These are phyloP conservation scores for Calophaca sinica DNA, from an alignment of 306 rosid genomes.

Conservation along the genomic window DNA sequence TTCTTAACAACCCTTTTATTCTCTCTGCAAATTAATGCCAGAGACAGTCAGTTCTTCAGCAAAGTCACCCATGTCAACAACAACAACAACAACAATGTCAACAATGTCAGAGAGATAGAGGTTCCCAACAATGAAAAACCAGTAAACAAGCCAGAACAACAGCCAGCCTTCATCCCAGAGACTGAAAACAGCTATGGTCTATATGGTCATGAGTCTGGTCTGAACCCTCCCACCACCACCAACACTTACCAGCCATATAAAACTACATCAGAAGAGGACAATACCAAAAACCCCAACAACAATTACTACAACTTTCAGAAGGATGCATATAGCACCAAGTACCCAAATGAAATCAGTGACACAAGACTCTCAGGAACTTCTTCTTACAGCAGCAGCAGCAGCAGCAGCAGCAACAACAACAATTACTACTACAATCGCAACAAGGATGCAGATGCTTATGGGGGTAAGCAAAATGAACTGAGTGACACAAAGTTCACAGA, in stretches of 20 bases:
- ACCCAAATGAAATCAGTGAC: conserved; percentile 43
- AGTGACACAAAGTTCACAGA: no score
- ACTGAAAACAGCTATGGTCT: conserved; percentile 77
- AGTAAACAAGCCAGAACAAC: conserved; percentile 54
- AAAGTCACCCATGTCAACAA: conserved; percentile 63
- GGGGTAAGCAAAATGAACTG: no score
- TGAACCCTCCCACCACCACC: conserved; percentile 61
- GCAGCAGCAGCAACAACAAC: conserved; percentile 44
- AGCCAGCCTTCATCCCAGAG: conserved; percentile 69
- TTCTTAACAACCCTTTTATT: conserved; percentile 56
- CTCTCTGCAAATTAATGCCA: conserved; percentile 64
- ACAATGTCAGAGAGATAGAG: conserved; percentile 48
- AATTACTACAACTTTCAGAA: conserved; percentile 44
- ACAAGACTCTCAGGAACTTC: conserved; percentile 17
- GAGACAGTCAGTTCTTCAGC: conserved; percentile 93
- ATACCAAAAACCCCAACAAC: conserved; percentile 39
- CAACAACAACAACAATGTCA: conserved; percentile 38
- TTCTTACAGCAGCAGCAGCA: conserved; percentile 38
- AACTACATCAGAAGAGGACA: conserved; percentile 49
- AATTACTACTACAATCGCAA: conserved; percentile 5
- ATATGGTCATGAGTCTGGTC: conserved; percentile 82
- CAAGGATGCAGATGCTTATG: no score
- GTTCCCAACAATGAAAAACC: conserved; percentile 47
- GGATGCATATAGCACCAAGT: conserved; percentile 29
- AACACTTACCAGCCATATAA: conserved; percentile 49